phyloP scores from a whole-genome alignment of 2,329 filamentous ascomycete genomes.

The Neopestalotiopsis sp. region DNA sequence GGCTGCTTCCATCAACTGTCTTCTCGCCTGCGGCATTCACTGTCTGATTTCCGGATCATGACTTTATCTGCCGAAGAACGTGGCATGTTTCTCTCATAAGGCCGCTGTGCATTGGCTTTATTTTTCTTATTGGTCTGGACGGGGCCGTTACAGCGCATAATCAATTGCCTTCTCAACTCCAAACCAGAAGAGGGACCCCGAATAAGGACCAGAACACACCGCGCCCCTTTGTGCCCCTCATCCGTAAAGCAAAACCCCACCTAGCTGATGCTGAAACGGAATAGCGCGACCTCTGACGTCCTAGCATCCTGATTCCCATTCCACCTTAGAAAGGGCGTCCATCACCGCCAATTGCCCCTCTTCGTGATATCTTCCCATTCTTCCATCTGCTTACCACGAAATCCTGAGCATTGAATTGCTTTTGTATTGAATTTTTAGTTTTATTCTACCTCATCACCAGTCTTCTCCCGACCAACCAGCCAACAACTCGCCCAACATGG shows the following conservation, averaged over 20 bases:
- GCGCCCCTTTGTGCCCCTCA: slow-evolving; percentile 16
- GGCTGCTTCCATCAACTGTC: background rate
- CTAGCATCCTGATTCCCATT: slow-evolving; percentile 3
- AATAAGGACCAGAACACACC: background rate
- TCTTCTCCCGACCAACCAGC: background rate
- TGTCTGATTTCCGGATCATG: background rate
- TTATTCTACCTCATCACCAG: slow-evolving; percentile 12
- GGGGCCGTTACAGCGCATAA: background rate
- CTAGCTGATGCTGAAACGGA: slow-evolving; percentile 11
- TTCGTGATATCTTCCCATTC: slow-evolving; percentile 18
- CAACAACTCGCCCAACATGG: slow-evolving; percentile 55
- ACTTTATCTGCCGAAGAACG: background rate
- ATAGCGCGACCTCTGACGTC: slow-evolving; percentile 16
- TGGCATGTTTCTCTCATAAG: background rate
- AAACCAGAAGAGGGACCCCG: background rate
- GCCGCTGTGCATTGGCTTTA: background rate
- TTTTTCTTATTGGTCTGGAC: background rate
- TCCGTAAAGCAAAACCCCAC: slow-evolving; percentile 14
- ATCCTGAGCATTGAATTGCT: background rate
- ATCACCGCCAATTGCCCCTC: slow-evolving; percentile 20
- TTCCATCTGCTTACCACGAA: slow-evolving; percentile 17
- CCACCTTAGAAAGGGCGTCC: slow-evolving; percentile 8
- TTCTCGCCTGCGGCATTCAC: background rate
- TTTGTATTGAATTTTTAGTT: background rate
- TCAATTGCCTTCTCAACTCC: background rate